phyloP scores from a whole-genome alignment of 2,329 filamentous ascomycete species.

The Penicillium capsulatum region DNA sequence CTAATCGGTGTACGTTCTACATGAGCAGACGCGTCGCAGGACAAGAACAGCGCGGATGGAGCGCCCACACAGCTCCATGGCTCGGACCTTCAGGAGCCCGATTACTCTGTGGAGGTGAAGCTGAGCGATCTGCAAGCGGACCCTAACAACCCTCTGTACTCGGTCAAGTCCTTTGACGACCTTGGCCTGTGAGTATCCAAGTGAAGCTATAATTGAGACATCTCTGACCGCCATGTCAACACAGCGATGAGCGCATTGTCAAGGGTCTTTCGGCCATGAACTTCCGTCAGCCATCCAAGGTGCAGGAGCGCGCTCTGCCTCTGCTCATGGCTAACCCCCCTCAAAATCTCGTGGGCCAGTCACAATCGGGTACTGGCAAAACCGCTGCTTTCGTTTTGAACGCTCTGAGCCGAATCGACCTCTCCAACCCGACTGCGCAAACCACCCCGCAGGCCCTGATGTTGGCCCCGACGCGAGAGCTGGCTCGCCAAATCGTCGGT shows the following conservation, averaged over 20 bases:
- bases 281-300: conserved; percentile 94
- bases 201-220: not conserved
- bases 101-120: conserved; percentile 88
- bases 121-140: conserved; percentile 84
- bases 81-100: conserved; percentile 62
- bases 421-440: conserved; percentile 55
- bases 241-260: conserved; percentile 60
- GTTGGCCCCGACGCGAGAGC: conserved; percentile 81
- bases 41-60: conserved; percentile 34
- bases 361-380: conserved; percentile 98
- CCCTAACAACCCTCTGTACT: conserved; percentile 80
- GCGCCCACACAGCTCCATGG: conserved; percentile 40
- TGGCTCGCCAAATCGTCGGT: conserved; percentile 87
- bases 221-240: conserved; percentile 11
- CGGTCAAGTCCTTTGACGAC: conserved; percentile 77
- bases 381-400: conserved; percentile 95
- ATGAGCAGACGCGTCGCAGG: not conserved
- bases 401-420: conserved; percentile 80
- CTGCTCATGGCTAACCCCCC: conserved; percentile 84
- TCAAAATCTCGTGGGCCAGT: conserved; percentile 92
- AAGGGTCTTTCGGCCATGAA: conserved; percentile 75
- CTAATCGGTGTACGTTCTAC: not conserved
- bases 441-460: conserved; percentile 73
- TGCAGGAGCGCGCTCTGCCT: conserved; percentile 90
- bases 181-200: conserved; percentile 68